A percentile compares a stretch with the other conserved stretches of the same genome.
phyloP scores from a whole-genome alignment of 2,329 filamentous ascomycete species.

The Lachnellula suecica region DNA sequence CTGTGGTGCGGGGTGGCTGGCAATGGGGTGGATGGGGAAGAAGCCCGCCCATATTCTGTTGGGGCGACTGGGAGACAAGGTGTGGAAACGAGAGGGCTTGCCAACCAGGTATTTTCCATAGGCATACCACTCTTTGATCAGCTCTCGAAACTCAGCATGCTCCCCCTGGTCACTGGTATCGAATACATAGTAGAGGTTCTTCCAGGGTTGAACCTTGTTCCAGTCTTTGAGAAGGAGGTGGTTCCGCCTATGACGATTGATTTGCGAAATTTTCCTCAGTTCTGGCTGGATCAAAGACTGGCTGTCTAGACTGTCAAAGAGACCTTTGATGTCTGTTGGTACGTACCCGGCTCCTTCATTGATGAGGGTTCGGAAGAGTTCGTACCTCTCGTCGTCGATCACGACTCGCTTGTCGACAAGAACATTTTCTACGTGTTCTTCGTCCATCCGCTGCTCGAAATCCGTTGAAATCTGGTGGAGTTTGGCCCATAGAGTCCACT shows the following conservation, averaged over 20 bases:
- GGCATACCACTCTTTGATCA: slow-evolving; percentile 9
- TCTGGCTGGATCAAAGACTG: background rate
- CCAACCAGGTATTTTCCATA: background rate
- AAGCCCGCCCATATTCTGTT: slow-evolving; percentile 7
- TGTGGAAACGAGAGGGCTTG: background rate
- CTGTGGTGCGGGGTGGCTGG: background rate
- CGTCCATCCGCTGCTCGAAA: slow-evolving; percentile 15
- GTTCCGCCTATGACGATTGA: slow-evolving; percentile 16
- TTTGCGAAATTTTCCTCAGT: slow-evolving; percentile 8
- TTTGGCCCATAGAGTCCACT: slow-evolving; percentile 28
- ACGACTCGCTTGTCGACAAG: slow-evolving; percentile 15
- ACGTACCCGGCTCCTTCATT: background rate
- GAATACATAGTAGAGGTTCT: slow-evolving; percentile 17
- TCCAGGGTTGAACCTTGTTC: slow-evolving; percentile 18
- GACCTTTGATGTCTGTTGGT: background rate
- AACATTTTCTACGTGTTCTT: slow-evolving; percentile 18
- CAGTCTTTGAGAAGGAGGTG: slow-evolving; percentile 18
- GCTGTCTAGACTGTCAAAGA: background rate
- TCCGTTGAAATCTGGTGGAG: slow-evolving; percentile 29
- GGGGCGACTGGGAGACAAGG: slow-evolving; percentile 1
- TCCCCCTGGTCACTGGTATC: slow-evolving; percentile 8
- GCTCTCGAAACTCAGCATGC: background rate
- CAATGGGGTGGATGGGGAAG: slow-evolving; percentile 17
- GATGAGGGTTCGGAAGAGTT: background rate
- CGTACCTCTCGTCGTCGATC: slow-evolving; percentile 11